A percentile compares a stretch with the other conserved stretches of the same genome.
Evolutionary conservation across 495 filamentous ascomycete genomes (phyloP).

Genomic region (Talaromyces liani): DNA sequence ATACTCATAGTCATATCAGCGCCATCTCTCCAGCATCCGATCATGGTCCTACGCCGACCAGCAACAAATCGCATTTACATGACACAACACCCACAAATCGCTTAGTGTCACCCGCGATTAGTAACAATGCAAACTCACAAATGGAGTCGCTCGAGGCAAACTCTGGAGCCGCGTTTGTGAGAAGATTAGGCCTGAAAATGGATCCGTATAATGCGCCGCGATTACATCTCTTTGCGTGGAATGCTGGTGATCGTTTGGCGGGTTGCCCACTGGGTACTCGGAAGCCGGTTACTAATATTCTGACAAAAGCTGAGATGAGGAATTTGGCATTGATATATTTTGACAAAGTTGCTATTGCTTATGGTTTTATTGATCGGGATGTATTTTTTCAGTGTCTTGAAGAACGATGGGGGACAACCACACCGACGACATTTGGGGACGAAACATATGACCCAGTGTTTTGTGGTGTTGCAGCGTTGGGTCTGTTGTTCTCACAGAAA

Average conservation of each 20-base stretch:
- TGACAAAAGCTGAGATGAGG: constrained; percentile 27
- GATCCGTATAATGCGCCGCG: constrained; percentile 41
- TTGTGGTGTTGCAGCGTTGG: constrained; percentile 43
- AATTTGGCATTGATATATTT: constrained; percentile 37
- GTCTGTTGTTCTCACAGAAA: constrained; percentile 33
- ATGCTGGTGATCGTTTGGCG: constrained; percentile 33
- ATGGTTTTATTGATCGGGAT: constrained; percentile 37
- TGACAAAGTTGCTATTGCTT: constrained; percentile 36
- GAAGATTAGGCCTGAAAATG: constrained; percentile 39
- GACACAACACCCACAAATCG: neutral
- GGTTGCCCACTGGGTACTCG: constrained; percentile 6
- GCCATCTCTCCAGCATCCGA: neutral
- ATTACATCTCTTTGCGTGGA: constrained; percentile 47
- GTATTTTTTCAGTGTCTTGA: constrained; percentile 22
- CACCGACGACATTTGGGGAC: neutral
- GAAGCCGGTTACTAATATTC: constrained; percentile 24
- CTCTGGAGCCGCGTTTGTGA: constrained; percentile 44
- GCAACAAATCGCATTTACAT: neutral
- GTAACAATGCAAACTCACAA: constrained; percentile 18
- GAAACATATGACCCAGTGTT: constrained; percentile 20
- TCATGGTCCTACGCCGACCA: neutral
- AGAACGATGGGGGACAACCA: constrained; percentile 21
- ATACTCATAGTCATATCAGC: neutral
- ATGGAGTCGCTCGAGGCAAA: constrained; percentile 35
- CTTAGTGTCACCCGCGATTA: neutral